phyloP scores from a whole-genome alignment of 1,284 basidiomycete species.

The Trametes hirsuta region DNA sequence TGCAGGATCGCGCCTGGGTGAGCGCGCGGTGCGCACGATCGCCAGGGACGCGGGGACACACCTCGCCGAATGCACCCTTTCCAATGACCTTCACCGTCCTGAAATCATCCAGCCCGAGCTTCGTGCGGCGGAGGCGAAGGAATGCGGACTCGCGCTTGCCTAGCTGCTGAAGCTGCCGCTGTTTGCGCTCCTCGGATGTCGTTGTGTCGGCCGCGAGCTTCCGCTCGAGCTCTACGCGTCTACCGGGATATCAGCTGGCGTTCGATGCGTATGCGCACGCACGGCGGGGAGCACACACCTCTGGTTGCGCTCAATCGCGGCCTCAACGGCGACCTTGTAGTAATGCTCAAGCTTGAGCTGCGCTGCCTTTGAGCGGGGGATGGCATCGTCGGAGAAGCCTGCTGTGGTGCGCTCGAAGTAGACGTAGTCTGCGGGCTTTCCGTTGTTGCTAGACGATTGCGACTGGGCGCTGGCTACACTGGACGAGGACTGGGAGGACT shows the following conservation, averaged over 20 bases:
- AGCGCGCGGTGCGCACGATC: slow-evolving; percentile 2
- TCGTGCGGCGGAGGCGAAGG: slow-evolving; percentile 88
- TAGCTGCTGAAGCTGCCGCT: slow-evolving; percentile 88
- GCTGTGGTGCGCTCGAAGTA: slow-evolving; percentile 92
- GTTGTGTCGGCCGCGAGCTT: slow-evolving; percentile 77
- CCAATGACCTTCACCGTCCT: slow-evolving; percentile 98
- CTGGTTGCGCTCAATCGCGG: slow-evolving; percentile 80
- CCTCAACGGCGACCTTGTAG: slow-evolving; percentile 93
- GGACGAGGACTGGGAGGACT: slow-evolving; percentile 36
- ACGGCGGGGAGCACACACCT: slow-evolving; percentile 40
- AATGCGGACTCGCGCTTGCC: slow-evolving; percentile 92
- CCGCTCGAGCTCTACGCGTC: slow-evolving; percentile 92
- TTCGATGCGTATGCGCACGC: neutral
- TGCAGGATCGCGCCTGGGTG: slow-evolving; percentile 34
- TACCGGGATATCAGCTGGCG: slow-evolving; percentile 36
- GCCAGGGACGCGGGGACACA: slow-evolving; percentile 36
- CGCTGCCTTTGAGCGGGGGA: slow-evolving; percentile 92
- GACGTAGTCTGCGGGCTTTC: slow-evolving; percentile 78
- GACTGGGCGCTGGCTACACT: slow-evolving; percentile 33
- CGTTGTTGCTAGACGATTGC: slow-evolving; percentile 24
- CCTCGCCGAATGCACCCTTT: slow-evolving; percentile 98
- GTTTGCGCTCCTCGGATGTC: slow-evolving; percentile 83
- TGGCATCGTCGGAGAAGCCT: slow-evolving; percentile 85
- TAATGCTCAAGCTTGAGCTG: slow-evolving; percentile 98
- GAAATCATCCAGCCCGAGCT: slow-evolving; percentile 94